Base-by-base conservation (phyloP, 768 basidiomycete genomes). In the Termitomyces sp. region DNA sequence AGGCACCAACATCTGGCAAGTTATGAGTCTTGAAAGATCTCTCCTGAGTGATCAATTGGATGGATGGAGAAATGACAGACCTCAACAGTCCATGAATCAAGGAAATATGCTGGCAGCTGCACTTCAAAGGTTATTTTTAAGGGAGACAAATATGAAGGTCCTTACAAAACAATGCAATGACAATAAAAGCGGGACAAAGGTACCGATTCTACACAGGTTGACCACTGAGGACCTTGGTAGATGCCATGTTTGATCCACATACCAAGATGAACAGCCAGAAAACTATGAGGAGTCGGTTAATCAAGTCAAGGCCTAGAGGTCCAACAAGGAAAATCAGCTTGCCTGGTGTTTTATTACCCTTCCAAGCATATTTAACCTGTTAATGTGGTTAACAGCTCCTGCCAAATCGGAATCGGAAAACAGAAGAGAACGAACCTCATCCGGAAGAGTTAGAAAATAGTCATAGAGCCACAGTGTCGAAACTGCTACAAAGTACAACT, bases 391-490 rank as follows among this genome's bases (percentile, higher is more conserved):
- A 27, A 4, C 26, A 40, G 30, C 16, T 2, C 1, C 3, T 18
- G 27, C 16, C 26, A 30, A 0, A n/a, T n/a, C 4, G 14, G 10
- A n/a, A n/a, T n/a, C 5, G 1, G 2, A 0, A 10, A 2, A 20
- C n/a, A 40, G n/a, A 7, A 27, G 3, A 4, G 3, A 27, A 27
- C 7, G 30, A 30, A 65, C 59, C 55, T 65, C 64, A n/a, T 61
- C 62, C 3, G 33, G 42, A 20, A 65, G 30, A 1, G 64, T 65
- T 1, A 63, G 36, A 26, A 61, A 47, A 45, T 65, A 65, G 14
- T 65, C 64, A 42, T 62, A 63, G 10, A 57, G 2, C 64, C 64
- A 65, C 13, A 65, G 18, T 2, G 62, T 47, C 3, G 62, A 63
- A 16, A 56, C 46, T 10, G 64, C 53, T 4, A 61, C 55, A 57